phyloP scores from a whole-genome alignment of 345 rosid species.

The Passiflora organensis region DNA sequence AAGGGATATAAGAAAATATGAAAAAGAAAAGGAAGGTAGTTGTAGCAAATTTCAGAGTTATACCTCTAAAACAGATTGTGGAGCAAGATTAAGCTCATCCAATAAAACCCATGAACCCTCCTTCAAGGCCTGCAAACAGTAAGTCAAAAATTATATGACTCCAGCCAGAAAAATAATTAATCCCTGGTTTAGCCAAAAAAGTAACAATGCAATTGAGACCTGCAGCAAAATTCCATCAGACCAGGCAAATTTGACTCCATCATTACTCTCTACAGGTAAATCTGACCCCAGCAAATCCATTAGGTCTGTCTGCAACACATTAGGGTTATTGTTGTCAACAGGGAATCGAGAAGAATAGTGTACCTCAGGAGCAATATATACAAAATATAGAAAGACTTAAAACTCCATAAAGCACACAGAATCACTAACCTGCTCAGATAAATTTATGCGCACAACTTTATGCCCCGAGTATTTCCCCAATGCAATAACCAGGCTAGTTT shows the following conservation, averaged over 20 bases:
- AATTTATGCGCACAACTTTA: conserved; percentile 87
- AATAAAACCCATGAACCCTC: conserved; percentile 95
- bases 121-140: conserved; percentile 67
- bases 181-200: no score
- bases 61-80: conserved; percentile 95
- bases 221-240: conserved; percentile 92
- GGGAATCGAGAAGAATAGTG: not conserved
- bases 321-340: not conserved
- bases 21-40: not conserved
- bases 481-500: conserved; percentile 84
- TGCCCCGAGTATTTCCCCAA: conserved; percentile 92
- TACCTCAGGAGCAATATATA: not conserved
- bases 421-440: conserved; percentile 82
- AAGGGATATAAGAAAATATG: not conserved
- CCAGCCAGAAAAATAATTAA: not conserved
- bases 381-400: not conserved
- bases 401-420: conserved; percentile 1
- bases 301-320: conserved; percentile 77
- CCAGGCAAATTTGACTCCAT: conserved; percentile 93
- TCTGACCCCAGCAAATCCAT: conserved; percentile 98
- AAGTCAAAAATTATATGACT: not conserved
- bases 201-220: conserved; percentile 34
- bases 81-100: conserved; percentile 97
- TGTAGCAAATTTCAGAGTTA: not conserved
- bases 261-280: conserved; percentile 80